These are phyloP conservation scores for Naganishia onofrii DNA, from an alignment of 768 basidiomycete genomes.

Conservation along the genomic window DNA sequence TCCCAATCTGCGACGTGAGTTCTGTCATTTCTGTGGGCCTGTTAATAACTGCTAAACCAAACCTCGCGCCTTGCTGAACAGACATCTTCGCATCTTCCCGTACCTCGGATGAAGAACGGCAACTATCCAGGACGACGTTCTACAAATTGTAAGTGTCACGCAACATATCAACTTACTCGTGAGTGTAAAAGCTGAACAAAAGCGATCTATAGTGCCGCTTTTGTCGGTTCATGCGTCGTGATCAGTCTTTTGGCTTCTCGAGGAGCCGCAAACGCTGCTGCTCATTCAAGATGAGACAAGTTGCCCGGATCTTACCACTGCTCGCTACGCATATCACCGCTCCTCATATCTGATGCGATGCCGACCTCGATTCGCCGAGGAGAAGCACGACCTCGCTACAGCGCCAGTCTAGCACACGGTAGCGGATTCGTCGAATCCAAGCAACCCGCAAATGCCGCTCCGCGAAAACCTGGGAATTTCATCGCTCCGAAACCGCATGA, in stretches of 20 bases:
- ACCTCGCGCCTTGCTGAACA: constrained; percentile 12
- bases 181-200: neutral
- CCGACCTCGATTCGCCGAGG: too few relatives aligned
- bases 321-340: too few relatives aligned
- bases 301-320: neutral
- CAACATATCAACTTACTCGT: neutral
- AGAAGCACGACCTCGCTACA: too few relatives aligned
- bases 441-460: too few relatives aligned
- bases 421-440: too few relatives aligned
- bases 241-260: constrained; percentile 46
- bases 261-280: neutral
- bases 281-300: neutral
- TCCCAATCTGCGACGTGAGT: neutral
- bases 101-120: constrained; percentile 50
- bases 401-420: too few relatives aligned
- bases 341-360: too few relatives aligned
- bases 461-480: too few relatives aligned
- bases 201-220: constrained; percentile 40
- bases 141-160: constrained; percentile 48
- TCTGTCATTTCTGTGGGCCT: neutral
- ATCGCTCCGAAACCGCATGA: too few relatives aligned
- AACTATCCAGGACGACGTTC: constrained; percentile 49
- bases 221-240: constrained; percentile 51
- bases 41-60: neutral
- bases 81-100: constrained; percentile 51